Evolutionary conservation across 306 rosid genomes (phyloP).

Genomic region (Malus sieversii): DNA sequence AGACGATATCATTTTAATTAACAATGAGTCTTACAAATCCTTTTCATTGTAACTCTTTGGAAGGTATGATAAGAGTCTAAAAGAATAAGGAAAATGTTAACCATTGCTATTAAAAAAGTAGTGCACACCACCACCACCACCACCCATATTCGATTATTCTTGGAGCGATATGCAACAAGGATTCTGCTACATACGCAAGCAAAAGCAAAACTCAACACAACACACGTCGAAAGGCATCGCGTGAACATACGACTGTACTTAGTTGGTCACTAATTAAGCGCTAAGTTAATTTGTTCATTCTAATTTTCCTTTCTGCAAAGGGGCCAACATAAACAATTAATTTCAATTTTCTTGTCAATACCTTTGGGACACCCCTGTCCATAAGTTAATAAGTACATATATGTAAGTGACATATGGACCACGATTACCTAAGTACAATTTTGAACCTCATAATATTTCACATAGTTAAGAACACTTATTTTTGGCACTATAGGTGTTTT

Average conservation of each 20-base stretch:
- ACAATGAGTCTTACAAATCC: neutral
- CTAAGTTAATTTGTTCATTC: neutral
- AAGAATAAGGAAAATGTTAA: neutral
- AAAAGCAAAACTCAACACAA: neutral
- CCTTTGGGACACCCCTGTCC: neutral
- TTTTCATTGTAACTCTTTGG: neutral
- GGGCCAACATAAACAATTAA: neutral
- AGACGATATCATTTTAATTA: neutral
- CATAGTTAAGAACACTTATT: too few relatives aligned
- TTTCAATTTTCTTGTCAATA: neutral
- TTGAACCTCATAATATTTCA: too few relatives aligned
- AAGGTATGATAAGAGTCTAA: neutral
- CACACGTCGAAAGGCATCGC: neutral
- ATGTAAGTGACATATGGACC: neutral
- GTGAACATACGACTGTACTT: neutral
- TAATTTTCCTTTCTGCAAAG: neutral
- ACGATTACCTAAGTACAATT: too few relatives aligned
- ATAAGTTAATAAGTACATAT: neutral
- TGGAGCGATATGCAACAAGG: neutral
- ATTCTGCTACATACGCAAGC: neutral
- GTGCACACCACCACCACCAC: neutral
- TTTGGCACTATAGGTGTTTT: too few relatives aligned
- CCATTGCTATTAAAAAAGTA: neutral
- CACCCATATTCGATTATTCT: neutral
- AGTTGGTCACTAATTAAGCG: neutral